Base-by-base conservation (phyloP, 768 basidiomycete genomes). In the Flagelloscypha sp. region DNA sequence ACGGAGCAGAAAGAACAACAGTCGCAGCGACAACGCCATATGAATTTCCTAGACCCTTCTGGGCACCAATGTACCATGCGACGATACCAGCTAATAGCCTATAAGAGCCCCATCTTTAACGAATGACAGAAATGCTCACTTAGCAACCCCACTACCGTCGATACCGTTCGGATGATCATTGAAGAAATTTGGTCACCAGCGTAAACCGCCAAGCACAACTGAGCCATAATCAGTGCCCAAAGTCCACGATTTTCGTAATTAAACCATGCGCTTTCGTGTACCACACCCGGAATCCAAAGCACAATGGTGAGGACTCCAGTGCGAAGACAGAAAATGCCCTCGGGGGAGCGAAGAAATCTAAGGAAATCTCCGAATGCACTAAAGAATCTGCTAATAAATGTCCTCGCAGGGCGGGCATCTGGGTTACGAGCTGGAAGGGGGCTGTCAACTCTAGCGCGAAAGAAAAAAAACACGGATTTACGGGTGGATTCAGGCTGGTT, bases 221-320 rank as follows among this genome's bases (percentile, higher is more conserved):
- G 66, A 8, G 56, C 61, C 65, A 65, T 66, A 24, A 68, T 66
- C 40, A 68, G 48, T 8, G 61, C 64, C 66, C 66, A 68, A 10
- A 68, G 32, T 6, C 65, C 66, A 17, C 60, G 61, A 31, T 68
- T 59, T 6, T 46, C 46, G 33, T 66, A 68, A 41, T 62, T 65
- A 37, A 68, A 65, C 61, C 59, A 64, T 3, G 64, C 63, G 7
- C 53, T 61, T 8, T 50, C 42, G 3, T 38, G 41, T 30, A 57
- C 59, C 7, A 66, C 66, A 15, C 59, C 44, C 10, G 66, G 66
- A 5, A 65, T 45, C 65, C 65, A 68, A 21, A 68, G 34, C 6
- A 61, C 66, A 20, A 67, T 38, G 1, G 65, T 63, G 2, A 68
- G 50, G 18, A 67, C 40, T 2, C 54, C 66, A 35, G 56, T 50